A percentile compares a stretch with the other conserved stretches of the same genome.
Conservation (phyloP, 1,139 yeast genomes). For the Wickerhamomyces sp. region DNA sequence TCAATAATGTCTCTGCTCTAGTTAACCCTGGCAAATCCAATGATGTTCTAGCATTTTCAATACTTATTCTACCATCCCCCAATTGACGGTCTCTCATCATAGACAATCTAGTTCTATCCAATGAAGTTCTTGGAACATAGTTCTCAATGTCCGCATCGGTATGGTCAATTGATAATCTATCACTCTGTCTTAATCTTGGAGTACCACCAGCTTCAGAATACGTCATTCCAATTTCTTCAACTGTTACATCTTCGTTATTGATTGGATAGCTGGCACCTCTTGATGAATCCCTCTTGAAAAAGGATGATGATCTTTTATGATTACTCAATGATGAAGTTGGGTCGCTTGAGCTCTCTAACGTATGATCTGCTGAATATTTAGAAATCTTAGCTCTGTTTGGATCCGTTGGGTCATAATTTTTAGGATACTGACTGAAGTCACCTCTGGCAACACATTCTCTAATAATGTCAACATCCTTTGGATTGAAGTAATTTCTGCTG, state of each 20-base stretch:
- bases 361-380: constrained; percentile 21
- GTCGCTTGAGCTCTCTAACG: constrained; percentile 10
- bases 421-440: constrained; percentile 47
- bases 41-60: constrained; percentile 34
- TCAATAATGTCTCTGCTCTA: constrained; percentile 29
- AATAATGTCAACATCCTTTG: constrained; percentile 80
- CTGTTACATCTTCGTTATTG: constrained; percentile 20
- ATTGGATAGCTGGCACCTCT: constrained; percentile 14
- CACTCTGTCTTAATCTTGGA: constrained; percentile 20
- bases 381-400: constrained; percentile 35
- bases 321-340: constrained; percentile 12
- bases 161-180: constrained; percentile 10
- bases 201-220: constrained; percentile 23
- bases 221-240: constrained; percentile 29
- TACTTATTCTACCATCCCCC: constrained; percentile 31
- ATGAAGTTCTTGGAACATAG: constrained; percentile 27
- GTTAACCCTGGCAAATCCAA: constrained; percentile 36
- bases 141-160: constrained; percentile 4
- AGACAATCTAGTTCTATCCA: constrained; percentile 31
- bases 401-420: constrained; percentile 63
- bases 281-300: constrained; percentile 14
- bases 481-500: constrained; percentile 56
- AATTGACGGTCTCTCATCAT: constrained; percentile 32
- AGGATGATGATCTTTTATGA: constrained; percentile 11
- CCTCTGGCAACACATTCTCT: constrained; percentile 68